Evolutionary conservation across 2,329 filamentous ascomycete genomes (phyloP).

Genomic region (Fusarium circinatum): DNA sequence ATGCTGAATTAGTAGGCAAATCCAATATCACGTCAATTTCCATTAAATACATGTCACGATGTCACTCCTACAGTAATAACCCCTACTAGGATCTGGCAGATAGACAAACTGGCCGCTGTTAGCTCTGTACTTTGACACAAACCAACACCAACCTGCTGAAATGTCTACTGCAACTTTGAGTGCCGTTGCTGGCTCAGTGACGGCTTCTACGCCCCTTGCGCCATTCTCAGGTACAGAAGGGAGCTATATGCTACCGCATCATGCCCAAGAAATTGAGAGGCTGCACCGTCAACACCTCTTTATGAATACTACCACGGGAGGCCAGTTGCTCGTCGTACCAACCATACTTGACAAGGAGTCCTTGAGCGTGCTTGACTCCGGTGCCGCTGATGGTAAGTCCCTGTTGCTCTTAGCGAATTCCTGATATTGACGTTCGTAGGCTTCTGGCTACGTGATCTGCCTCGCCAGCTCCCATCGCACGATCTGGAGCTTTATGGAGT

Average conservation of each 20-base stretch:
- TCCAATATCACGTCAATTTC: no score
- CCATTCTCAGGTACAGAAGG: background rate
- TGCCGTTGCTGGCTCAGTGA: background rate
- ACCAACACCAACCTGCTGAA: no score
- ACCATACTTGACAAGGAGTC: background rate
- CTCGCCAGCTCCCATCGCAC: background rate
- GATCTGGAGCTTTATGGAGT: background rate
- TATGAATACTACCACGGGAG: background rate
- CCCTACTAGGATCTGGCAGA: no score
- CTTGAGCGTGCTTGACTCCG: background rate
- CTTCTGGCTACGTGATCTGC: background rate
- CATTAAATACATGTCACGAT: background rate
- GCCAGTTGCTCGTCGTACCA: background rate
- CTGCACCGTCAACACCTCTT: background rate
- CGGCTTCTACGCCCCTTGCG: background rate
- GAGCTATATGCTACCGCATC: background rate
- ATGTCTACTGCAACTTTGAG: background rate
- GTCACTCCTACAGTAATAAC: no score
- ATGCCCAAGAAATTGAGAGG: background rate
- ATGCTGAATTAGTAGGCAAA: background rate
- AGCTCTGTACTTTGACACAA: no score
- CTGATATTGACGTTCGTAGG: background rate
- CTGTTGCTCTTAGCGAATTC: accelerated
- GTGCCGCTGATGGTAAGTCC: background rate
- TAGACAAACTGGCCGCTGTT: no score